phyloP scores from a whole-genome alignment of 163 green algal species.

The Chloromonas sp. region DNA sequence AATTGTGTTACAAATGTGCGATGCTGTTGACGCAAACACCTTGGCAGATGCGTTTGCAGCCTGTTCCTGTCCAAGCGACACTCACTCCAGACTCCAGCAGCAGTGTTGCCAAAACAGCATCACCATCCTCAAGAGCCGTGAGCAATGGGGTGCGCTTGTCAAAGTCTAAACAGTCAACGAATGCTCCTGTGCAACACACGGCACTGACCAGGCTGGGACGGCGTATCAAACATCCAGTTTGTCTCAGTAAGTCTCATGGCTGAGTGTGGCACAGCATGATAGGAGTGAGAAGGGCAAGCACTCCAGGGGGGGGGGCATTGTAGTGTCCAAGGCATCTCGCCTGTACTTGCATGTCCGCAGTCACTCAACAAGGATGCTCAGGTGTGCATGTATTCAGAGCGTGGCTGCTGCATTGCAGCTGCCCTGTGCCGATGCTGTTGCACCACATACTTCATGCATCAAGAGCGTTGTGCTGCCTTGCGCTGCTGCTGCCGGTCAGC shows the following conservation, averaged over 20 bases:
- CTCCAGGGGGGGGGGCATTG: neutral
- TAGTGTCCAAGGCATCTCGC: neutral
- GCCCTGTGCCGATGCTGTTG: too few relatives aligned
- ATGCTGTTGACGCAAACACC: too few relatives aligned
- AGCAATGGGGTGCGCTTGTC: constrained; percentile 38
- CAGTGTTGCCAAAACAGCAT: constrained; percentile 25
- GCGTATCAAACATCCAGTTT: neutral
- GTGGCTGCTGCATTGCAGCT: too few relatives aligned
- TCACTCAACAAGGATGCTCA: too few relatives aligned
- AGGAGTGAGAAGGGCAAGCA: neutral
- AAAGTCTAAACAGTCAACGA: constrained; percentile 39
- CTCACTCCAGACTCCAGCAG: constrained; percentile 25
- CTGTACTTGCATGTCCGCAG: neutral
- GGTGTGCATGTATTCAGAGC: too few relatives aligned
- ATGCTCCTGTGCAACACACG: constrained; percentile 6
- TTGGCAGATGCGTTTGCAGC: too few relatives aligned
- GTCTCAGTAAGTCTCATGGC: neutral
- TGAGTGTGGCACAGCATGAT: neutral
- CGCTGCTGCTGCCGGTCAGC: too few relatives aligned
- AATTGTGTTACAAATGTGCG: too few relatives aligned
- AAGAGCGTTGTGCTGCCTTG: too few relatives aligned
- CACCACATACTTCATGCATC: too few relatives aligned
- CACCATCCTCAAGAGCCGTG: constrained; percentile 38
- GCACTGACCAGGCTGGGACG: neutral
- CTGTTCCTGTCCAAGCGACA: too few relatives aligned